Conservation (phyloP, 2,329 filamentous ascomycete species). For the Fusarium udum region DNA sequence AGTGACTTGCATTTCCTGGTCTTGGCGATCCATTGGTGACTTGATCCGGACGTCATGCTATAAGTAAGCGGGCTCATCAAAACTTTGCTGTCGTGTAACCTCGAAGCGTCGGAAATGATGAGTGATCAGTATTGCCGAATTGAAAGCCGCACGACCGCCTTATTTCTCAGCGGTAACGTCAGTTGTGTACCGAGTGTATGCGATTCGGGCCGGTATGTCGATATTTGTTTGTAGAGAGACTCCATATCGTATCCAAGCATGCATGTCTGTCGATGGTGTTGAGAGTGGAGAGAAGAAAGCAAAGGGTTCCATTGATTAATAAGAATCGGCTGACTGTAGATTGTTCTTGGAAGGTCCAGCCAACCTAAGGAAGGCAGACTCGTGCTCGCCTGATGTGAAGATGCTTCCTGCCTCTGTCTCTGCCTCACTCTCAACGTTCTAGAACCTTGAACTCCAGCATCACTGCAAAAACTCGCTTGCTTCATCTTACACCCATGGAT, state of each 20-base stretch:
- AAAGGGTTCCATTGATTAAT: neutral
- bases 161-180: conserved; percentile 1
- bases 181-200: conserved; percentile 8
- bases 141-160: neutral
- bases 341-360: neutral
- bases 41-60: conserved; percentile 41
- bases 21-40: conserved; percentile 36
- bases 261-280: neutral
- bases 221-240: neutral
- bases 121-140: conserved; percentile 5
- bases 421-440: too few species aligned
- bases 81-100: conserved; percentile 18
- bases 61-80: conserved; percentile 5
- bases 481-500: neutral
- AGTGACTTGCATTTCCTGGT: conserved; percentile 31
- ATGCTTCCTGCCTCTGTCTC: neutral
- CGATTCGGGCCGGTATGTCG: conserved; percentile 20
- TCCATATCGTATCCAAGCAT: neutral
- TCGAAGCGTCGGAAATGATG: conserved; percentile 4
- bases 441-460: neutral
- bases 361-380: neutral
- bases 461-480: neutral
- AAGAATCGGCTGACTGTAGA: neutral
- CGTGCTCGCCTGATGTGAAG: neutral
- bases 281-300: neutral